phyloP scores from a whole-genome alignment of 495 filamentous ascomycete genomes.

The Pseudotulostoma volvatum region DNA sequence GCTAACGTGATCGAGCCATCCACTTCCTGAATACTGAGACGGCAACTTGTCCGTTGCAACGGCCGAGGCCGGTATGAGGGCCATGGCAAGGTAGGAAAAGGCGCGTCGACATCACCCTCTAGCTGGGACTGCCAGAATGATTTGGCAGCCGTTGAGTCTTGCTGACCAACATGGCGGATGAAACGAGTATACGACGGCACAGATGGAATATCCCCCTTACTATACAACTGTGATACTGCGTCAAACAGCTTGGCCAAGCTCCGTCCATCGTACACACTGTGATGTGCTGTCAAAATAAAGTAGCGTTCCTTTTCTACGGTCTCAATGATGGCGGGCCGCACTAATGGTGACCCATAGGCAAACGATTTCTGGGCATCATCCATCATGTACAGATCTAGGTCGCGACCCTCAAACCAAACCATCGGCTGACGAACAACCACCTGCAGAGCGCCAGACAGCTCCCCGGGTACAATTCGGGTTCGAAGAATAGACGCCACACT shows the following conservation, averaged over 20 bases:
- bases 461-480: slow-evolving; percentile 23
- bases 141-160: slow-evolving; percentile 7
- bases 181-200: slow-evolving; percentile 10
- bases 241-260: slow-evolving; percentile 18
- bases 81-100: slow-evolving; percentile 32
- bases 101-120: slow-evolving; percentile 22
- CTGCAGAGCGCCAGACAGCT: slow-evolving; percentile 14
- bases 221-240: slow-evolving; percentile 8
- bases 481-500: slow-evolving; percentile 20
- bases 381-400: neutral
- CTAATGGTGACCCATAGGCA: neutral
- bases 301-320: neutral
- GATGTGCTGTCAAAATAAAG: slow-evolving; percentile 23
- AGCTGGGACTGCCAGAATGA: slow-evolving; percentile 24
- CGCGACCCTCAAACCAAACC: neutral
- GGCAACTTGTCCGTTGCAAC: slow-evolving; percentile 8
- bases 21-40: slow-evolving; percentile 36
- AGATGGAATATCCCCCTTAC: slow-evolving; percentile 14
- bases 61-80: slow-evolving; percentile 23
- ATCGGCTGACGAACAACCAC: slow-evolving; percentile 14
- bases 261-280: slow-evolving; percentile 45
- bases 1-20: slow-evolving; percentile 14
- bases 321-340: neutral
- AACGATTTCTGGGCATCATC: neutral
- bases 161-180: slow-evolving; percentile 11